phyloP scores from a whole-genome alignment of 805 yeast genomes.

The Alloascoidea hylecoeti region DNA sequence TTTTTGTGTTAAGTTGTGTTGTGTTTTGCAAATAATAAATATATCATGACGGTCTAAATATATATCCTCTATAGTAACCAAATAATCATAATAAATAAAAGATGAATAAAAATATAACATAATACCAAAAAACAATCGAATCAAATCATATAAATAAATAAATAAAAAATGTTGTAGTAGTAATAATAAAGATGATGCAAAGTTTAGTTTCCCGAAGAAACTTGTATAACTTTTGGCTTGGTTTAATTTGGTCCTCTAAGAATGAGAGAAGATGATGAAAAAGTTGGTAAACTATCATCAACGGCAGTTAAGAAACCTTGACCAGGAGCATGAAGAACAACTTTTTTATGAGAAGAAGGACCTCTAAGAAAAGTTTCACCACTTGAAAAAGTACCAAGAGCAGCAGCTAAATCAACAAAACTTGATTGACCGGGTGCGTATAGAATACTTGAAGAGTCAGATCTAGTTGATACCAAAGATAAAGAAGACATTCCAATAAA shows the following conservation, averaged over 20 bases:
- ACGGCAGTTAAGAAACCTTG: neutral
- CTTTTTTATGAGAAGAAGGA: constrained; percentile 1
- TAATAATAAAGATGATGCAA: too few species aligned
- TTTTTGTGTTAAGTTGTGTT: too few species aligned
- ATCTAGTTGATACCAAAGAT: neutral
- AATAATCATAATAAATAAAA: too few species aligned
- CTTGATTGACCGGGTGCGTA: constrained; percentile 1
- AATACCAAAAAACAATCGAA: too few species aligned
- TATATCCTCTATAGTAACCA: too few species aligned
- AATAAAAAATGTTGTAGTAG: too few species aligned
- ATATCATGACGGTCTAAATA: too few species aligned
- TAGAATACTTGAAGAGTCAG: neutral
- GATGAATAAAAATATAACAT: too few species aligned
- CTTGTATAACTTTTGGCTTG: too few species aligned
- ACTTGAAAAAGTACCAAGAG: neutral
- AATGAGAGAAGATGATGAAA: neutral
- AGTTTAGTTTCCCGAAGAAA: too few species aligned
- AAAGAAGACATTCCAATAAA: neutral
- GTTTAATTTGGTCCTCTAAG: neutral
- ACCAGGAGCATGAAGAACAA: neutral
- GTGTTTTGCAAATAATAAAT: too few species aligned
- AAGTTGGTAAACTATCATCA: neutral
- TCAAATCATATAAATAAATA: too few species aligned
- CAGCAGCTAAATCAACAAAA: neutral
- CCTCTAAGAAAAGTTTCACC: neutral